Conservation (phyloP, 306 rosid species). For the Mimosa pudica region DNA sequence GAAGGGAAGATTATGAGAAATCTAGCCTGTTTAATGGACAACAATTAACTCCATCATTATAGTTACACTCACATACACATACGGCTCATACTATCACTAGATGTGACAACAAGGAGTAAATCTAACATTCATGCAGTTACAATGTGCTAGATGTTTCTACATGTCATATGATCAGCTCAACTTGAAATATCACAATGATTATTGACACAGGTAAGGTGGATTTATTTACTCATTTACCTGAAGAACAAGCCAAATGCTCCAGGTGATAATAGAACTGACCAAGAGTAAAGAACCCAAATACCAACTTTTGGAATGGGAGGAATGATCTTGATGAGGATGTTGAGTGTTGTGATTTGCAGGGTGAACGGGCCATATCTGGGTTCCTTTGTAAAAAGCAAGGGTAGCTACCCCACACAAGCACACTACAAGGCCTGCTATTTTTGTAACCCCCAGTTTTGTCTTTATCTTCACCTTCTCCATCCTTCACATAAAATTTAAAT, state of each 20-base stretch:
- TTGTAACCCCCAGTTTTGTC: constrained; percentile 53
- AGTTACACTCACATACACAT: background rate
- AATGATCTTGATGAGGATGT: constrained; percentile 34
- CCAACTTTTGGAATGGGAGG: constrained; percentile 49
- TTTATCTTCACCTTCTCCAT: constrained; percentile 55
- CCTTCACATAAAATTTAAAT: constrained; percentile 26
- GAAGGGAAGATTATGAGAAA: constrained; percentile 52
- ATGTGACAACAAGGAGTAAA: background rate
- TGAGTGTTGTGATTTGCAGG: constrained; percentile 25
- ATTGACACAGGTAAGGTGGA: background rate
- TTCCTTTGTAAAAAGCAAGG: constrained; percentile 66
- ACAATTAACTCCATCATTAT: background rate
- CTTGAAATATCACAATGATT: background rate
- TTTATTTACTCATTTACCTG: constrained; percentile 41
- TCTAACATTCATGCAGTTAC: background rate
- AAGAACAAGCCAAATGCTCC: constrained; percentile 62
- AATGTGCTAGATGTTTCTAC: background rate
- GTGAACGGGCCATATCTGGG: constrained; percentile 38
- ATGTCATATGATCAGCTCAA: background rate
- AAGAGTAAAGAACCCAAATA: constrained; percentile 53
- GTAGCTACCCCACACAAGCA: constrained; percentile 58
- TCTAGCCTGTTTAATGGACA: constrained; percentile 41
- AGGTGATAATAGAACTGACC: constrained; percentile 36
- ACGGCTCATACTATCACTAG: background rate
- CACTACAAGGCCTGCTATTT: constrained; percentile 49